Conservation (phyloP, 2,329 filamentous ascomycete genomes). For the Colletotrichum phormii region DNA sequence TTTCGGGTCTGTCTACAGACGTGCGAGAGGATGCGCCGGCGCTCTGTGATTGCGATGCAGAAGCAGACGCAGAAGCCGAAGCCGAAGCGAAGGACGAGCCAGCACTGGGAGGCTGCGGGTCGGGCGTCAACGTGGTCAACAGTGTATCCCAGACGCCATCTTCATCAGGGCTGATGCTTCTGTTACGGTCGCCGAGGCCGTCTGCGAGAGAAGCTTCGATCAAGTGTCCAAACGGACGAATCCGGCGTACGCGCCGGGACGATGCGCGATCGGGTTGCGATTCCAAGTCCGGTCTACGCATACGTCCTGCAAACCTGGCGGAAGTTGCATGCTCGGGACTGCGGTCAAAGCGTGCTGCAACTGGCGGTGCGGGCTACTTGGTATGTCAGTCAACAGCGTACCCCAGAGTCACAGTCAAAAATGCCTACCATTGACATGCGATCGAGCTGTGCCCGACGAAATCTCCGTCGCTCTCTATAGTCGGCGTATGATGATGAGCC, state of each 20-base stretch:
- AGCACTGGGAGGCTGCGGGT: slow-evolving; percentile 82
- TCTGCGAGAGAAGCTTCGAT: slow-evolving; percentile 57
- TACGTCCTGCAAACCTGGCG: slow-evolving; percentile 9
- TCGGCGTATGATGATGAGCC: not conserved
- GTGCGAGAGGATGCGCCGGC: slow-evolving; percentile 59
- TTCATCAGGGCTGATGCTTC: slow-evolving; percentile 81
- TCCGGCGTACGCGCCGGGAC: not conserved
- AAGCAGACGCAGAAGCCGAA: slow-evolving; percentile 61
- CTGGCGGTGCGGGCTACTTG: slow-evolving; percentile 30
- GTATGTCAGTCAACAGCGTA: not conserved
- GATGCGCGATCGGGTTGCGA: not conserved
- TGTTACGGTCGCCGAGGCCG: slow-evolving; percentile 85
- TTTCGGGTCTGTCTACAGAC: slow-evolving; percentile 55
- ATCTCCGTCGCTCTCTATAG: not conserved
- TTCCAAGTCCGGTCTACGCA: not conserved
- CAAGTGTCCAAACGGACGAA: slow-evolving; percentile 9
- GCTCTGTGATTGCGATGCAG: slow-evolving; percentile 52
- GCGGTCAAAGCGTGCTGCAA: slow-evolving; percentile 37
- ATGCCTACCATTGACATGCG: slow-evolving; percentile 32
- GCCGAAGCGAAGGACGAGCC: slow-evolving; percentile 85
- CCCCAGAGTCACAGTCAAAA: not conserved
- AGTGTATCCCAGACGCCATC: slow-evolving; percentile 83
- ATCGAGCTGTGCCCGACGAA: slow-evolving; percentile 20
- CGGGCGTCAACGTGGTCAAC: slow-evolving; percentile 82
- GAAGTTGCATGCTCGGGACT: slow-evolving; percentile 33